A percentile compares a stretch with the other conserved stretches of the same genome.
Evolutionary conservation across 768 basidiomycete species (phyloP).

Genomic region (Tricholoma furcatifolium): DNA sequence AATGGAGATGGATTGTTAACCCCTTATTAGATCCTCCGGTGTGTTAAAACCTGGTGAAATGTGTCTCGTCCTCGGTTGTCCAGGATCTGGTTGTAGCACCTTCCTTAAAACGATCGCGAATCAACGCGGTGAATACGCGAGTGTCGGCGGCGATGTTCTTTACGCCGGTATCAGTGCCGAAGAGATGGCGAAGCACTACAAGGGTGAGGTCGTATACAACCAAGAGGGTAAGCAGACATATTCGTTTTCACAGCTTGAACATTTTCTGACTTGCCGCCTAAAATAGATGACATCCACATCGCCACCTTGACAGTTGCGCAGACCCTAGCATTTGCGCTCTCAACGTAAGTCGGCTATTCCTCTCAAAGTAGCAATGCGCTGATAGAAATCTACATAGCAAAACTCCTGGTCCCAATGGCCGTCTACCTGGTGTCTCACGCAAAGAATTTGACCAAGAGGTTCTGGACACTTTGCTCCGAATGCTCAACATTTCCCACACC

Average conservation of each 20-base stretch:
- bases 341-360: conserved; percentile 38
- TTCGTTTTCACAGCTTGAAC: background rate
- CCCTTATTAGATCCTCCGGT: conserved; percentile 52
- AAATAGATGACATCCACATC: conserved; percentile 75
- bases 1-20: background rate
- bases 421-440: conserved; percentile 64
- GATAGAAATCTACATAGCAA: conserved; percentile 35
- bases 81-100: conserved; percentile 82
- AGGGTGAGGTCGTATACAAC: conserved; percentile 79
- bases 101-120: conserved; percentile 86
- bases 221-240: conserved; percentile 52
- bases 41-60: conserved; percentile 79
- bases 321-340: conserved; percentile 69
- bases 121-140: conserved; percentile 61
- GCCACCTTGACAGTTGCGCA: conserved; percentile 80
- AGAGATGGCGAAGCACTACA: conserved; percentile 76
- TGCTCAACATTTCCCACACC: conserved; percentile 87
- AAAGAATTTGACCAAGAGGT: conserved; percentile 58
- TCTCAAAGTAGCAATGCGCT: background rate
- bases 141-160: conserved; percentile 67
- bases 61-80: conserved; percentile 83
- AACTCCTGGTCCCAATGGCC: conserved; percentile 71
- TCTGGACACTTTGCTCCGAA: conserved; percentile 61
- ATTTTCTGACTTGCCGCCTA: background rate
- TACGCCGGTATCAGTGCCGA: conserved; percentile 78